Evolutionary conservation across 1,139 yeast species (phyloP), one percentile per base, ranked within the genome.

Genomic region (Blastobotrys raffinosifermentans): DNA sequence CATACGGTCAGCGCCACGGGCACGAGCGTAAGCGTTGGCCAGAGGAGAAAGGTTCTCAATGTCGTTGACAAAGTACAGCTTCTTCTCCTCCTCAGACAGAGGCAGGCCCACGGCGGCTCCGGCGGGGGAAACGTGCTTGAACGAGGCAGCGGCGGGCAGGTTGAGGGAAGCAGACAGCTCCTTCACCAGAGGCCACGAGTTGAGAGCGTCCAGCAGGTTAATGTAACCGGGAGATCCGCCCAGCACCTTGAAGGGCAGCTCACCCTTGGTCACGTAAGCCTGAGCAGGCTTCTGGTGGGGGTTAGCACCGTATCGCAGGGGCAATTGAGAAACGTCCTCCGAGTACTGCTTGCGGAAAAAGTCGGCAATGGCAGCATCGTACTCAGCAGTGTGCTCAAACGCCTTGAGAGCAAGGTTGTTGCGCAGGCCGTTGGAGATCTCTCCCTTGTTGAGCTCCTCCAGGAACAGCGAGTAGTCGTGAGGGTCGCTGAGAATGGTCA

Each of bases 1-100:
- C 98, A 91, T 91, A 74, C 98, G 82, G 69, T 91, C 98, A 50
- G 98, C 98, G 64, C 98, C 98, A 68, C 98, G 83, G 39, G 98
- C 98, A 68, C 98, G 83, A 31, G 98, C 98, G 58, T 91, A 91
- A 43, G 98, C 98, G 59, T 84, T 84, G 47, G 98, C 98, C 60
- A 91, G 73, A 43, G 97, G 97, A 21, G 96, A 85, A 61, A 91
- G 72, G 72, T 87, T 84, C 67, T 86, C 95, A 58, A 91, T 86
- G 63, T 86, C 96, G 55, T 79, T 79, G 48, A 91, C 98, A 63
- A 91, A 91, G 72, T 91, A 91, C 47, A 91, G 77, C 67, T 89
- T 84, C 77, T 89, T 89, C 70, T 91, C 98, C 46, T 80, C 72
- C 41, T 89, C 97, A 35, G 82, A 60, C 55, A 91, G 73, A 49